Evolutionary conservation across 768 basidiomycete species (phyloP), one percentile per base, ranked within the genome.

Genomic region (Calocera cornea): DNA sequence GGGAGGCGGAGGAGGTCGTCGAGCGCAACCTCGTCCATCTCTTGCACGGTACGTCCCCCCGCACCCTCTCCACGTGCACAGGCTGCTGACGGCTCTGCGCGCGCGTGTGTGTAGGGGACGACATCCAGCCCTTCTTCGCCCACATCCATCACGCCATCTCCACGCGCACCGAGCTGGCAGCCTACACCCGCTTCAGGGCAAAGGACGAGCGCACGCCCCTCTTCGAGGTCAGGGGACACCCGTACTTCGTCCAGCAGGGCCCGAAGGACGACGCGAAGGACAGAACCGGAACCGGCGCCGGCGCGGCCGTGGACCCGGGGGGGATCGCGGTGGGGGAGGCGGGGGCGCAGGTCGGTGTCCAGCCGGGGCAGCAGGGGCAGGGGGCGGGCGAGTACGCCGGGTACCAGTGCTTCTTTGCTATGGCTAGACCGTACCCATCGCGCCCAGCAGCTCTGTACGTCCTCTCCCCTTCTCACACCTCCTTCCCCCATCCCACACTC

Each of bases 361-460:
- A n/a, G n/a, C n/a, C n/a, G n/a, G 49, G 14, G 14, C 49, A n/a
- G 5, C 44, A 47, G 44, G 44, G 19, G 5, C 44, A 24, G 54
- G 54, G 31, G 54, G 5, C 11, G 54, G 54, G 27, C 44, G 54
- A 60, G 54, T 29, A 29, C 22, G 11, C 54, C 5, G 54, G 78
- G 34, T 82, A 82, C 69, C 82, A 80, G 70, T 89, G 86, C 71
- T 83, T 92, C 76, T 88, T 94, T 71, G 83, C 82, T 10, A 84
- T 87, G 73, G 88, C 89, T 19, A 86, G 85, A 70, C 88, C 89
- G 0, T 90, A 88, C 74, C 89, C 90, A 22, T 85, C 85, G 71
- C 84, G 87, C 69, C 89, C 87, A 71, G 81, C 80, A 22, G 84
- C 86, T 40, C 85, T 86, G 88, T 87, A 74, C 67, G 83, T 76